Evolutionary conservation across 352 stramenopile genomes (phyloP).

Genomic region (Phytophthora palmivora): DNA sequence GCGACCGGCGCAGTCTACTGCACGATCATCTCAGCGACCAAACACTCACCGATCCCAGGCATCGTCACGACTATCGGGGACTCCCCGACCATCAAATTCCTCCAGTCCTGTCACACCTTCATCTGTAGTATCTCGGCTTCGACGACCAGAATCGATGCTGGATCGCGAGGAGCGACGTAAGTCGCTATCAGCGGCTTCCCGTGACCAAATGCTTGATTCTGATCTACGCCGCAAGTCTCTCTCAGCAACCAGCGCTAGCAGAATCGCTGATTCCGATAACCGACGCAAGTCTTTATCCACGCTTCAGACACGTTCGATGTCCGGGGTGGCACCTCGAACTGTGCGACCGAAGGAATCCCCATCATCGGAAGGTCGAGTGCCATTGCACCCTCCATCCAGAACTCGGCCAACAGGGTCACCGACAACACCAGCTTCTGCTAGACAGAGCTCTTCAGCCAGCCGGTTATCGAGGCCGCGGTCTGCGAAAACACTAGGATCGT

Average conservation of each 20-base stretch:
- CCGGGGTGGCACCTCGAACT: slow-evolving; percentile 32
- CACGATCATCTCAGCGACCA: slow-evolving; percentile 19
- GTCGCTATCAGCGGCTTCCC: slow-evolving; percentile 37
- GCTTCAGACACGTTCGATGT: slow-evolving; percentile 39
- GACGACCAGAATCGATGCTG: slow-evolving; percentile 33
- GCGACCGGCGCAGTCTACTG: slow-evolving; percentile 14
- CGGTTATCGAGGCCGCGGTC: slow-evolving; percentile 34
- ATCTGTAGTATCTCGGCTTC: slow-evolving; percentile 25
- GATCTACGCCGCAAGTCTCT: slow-evolving; percentile 61
- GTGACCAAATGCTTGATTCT: slow-evolving; percentile 36
- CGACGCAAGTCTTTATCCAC: slow-evolving; percentile 58
- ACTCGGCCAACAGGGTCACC: slow-evolving; percentile 27
- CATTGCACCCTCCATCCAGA: slow-evolving; percentile 31
- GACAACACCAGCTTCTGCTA: slow-evolving; percentile 20
- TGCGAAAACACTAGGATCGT: slow-evolving; percentile 21
- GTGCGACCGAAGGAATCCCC: slow-evolving; percentile 25
- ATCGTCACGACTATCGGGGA: slow-evolving; percentile 19
- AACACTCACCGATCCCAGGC: slow-evolving; percentile 18
- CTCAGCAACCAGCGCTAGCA: slow-evolving; percentile 28
- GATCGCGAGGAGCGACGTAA: slow-evolving; percentile 50
- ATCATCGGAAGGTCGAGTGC: slow-evolving; percentile 23
- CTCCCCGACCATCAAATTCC: slow-evolving; percentile 3
- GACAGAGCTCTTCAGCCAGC: slow-evolving; percentile 30
- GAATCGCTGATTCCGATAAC: slow-evolving; percentile 31
- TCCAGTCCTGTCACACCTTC: slow-evolving; percentile 6